Evolutionary conservation across 129 eudicot genomes (phyloP), one percentile per base, ranked within the genome.

Genomic region (Daucus carota): DNA sequence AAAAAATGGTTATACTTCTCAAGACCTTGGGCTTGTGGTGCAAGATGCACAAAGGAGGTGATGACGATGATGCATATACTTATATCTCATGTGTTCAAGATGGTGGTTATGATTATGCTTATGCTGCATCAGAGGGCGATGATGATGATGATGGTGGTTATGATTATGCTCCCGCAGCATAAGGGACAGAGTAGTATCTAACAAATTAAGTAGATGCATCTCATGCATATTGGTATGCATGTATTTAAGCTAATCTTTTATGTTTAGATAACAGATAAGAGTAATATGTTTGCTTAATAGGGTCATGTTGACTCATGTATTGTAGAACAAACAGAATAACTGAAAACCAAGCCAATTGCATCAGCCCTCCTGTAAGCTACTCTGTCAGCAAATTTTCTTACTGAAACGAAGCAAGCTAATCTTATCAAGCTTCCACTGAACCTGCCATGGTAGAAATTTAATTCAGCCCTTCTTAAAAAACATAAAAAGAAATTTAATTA

Each of bases 141-240:
- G 74, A 70, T 7, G 74, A 70, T 12, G 74, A 70, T 11, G 73
- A 70, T 1, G 73, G 46, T 70, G 74, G 34, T 12, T 70, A 70
- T 41, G 74, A 70, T 28, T 70, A 70, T 20, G 73, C 73, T 17
- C 73, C 73, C 0, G 47, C 73, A 34, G 75, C 75, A 43, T 72
- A 50, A 43, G n/a, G 31, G 8, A 7, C 8, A 5, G 29, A 69
- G 18, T 38, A 33, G 38, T 66, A 3, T 66, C 43, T 17, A 33
- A 17, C 42, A 8, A 8, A 28, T 8, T 31, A 18, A 5, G 5
- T 18, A 18, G 8, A 50, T 50, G 59, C 59, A 50, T 7, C 5
- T 40, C 43, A 45, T 45, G 48, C 48, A 45, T 12, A 40, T 40
- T 45, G 48, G 59, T 50, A 22, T 22, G 16, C 16, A 16, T 40